Conservation (phyloP, 768 basidiomycete genomes). For the Leucogyrophana mollusca region DNA sequence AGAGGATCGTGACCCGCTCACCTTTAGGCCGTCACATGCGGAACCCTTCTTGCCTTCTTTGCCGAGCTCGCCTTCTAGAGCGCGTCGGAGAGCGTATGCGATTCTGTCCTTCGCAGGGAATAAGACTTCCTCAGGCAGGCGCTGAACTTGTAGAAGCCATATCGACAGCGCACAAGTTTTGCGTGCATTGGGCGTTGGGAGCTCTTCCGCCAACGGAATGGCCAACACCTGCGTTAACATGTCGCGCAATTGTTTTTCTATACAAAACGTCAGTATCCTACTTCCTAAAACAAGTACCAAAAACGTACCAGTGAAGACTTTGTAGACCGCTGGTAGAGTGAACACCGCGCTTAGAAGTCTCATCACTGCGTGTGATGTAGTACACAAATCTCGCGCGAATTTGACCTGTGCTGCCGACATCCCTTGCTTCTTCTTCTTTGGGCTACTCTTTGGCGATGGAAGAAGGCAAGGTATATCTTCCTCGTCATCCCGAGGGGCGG, state of each 20-base stretch:
- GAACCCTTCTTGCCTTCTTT: slow-evolving; percentile 90
- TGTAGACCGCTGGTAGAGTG: slow-evolving; percentile 55
- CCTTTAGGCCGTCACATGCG: slow-evolving; percentile 75
- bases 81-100: slow-evolving; percentile 68
- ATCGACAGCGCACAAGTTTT: slow-evolving; percentile 82
- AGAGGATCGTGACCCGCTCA: slow-evolving; percentile 23
- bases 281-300: slow-evolving; percentile 6
- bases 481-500: slow-evolving; percentile 18
- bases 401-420: slow-evolving; percentile 79
- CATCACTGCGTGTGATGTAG: slow-evolving; percentile 67
- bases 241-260: slow-evolving; percentile 57
- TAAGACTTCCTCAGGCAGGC: slow-evolving; percentile 62
- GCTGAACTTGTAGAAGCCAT: slow-evolving; percentile 70
- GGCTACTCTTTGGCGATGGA: slow-evolving; percentile 72
- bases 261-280: slow-evolving; percentile 9
- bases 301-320: slow-evolving; percentile 59
- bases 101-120: slow-evolving; percentile 65
- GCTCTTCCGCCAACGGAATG: slow-evolving; percentile 64
- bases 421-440: slow-evolving; percentile 61
- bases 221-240: slow-evolving; percentile 66
- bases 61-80: slow-evolving; percentile 80
- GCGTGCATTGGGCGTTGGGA: slow-evolving; percentile 83
- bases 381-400: slow-evolving; percentile 76
- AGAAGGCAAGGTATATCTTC: slow-evolving; percentile 33
- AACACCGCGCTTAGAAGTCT: slow-evolving; percentile 62